Conservation (phyloP, 1,284 basidiomycete species). For the Tylopilus sp. region DNA sequence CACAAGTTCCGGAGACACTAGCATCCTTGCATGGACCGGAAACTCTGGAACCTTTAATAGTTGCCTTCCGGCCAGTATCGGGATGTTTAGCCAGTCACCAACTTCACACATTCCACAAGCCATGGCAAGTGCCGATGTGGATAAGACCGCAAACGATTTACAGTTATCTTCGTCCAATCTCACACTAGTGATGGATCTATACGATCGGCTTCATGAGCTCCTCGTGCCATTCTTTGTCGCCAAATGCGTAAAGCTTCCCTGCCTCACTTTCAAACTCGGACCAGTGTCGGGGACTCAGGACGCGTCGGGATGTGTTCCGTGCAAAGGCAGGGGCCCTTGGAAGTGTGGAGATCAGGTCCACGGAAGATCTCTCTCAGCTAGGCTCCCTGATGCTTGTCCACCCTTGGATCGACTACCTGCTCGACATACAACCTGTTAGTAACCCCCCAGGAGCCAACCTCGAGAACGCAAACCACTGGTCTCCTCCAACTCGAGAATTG, state of each 20-base stretch:
- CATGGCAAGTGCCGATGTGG: neutral
- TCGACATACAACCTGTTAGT: neutral
- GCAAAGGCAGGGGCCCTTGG: neutral
- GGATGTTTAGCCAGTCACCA: neutral
- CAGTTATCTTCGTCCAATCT: neutral
- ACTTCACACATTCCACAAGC: neutral
- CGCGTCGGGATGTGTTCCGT: neutral
- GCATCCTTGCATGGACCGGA: conserved; percentile 2
- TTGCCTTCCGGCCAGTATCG: neutral
- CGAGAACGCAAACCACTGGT: no score
- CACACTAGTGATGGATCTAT: neutral
- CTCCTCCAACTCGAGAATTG: no score
- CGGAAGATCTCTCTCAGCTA: neutral
- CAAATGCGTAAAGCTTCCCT: neutral
- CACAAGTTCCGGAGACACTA: conserved; percentile 1
- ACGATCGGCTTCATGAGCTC: neutral
- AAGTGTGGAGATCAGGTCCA: neutral
- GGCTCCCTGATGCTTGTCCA: neutral
- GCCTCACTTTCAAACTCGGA: neutral
- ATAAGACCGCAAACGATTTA: neutral
- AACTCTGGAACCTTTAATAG: neutral
- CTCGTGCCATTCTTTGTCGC: neutral
- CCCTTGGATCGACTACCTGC: neutral
- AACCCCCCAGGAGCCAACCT: no score
- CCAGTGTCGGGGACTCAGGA: neutral